A percentile compares a stretch with the other conserved stretches of the same genome.
These are phyloP conservation scores for Herpetomonas muscarum DNA, from an alignment of 208 protist species.

Conservation along the genomic window DNA sequence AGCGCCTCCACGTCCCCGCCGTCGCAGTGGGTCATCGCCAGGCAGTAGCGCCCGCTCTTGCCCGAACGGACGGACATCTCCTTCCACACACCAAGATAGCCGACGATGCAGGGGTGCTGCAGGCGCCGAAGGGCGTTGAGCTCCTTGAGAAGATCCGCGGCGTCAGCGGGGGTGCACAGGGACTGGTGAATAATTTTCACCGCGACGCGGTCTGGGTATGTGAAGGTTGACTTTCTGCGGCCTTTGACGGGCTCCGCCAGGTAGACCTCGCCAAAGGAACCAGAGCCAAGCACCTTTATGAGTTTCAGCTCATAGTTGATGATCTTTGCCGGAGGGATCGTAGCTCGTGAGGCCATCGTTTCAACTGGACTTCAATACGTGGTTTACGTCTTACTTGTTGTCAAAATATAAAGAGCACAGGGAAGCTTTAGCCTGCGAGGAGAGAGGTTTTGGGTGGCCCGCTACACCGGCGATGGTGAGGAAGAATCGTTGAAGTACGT, in stretches of 20 bases:
- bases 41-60: slow-evolving; percentile 58
- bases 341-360: too few relatives aligned
- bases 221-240: slow-evolving; percentile 17
- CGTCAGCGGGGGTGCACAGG: slow-evolving; percentile 26
- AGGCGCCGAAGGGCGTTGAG: slow-evolving; percentile 48
- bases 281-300: slow-evolving; percentile 42
- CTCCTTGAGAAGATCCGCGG: slow-evolving; percentile 43
- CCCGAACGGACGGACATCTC: slow-evolving; percentile 32
- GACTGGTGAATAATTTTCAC: slow-evolving; percentile 73
- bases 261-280: slow-evolving; percentile 54
- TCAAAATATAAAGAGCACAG: too few relatives aligned
- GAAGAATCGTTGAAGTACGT: too few relatives aligned
- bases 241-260: slow-evolving; percentile 18
- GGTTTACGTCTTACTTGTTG: too few relatives aligned
- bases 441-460: too few relatives aligned
- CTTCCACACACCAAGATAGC: slow-evolving; percentile 75
- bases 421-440: too few relatives aligned
- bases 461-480: too few relatives aligned
- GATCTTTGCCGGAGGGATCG: slow-evolving; percentile 17
- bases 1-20: slow-evolving; percentile 75
- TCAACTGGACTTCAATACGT: too few relatives aligned
- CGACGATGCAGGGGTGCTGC: slow-evolving; percentile 68
- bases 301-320: slow-evolving; percentile 58
- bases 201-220: slow-evolving; percentile 37
- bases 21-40: slow-evolving; percentile 81